phyloP scores from a whole-genome alignment of 108 stramenopile species.

The Nannochloropsis salina region DNA sequence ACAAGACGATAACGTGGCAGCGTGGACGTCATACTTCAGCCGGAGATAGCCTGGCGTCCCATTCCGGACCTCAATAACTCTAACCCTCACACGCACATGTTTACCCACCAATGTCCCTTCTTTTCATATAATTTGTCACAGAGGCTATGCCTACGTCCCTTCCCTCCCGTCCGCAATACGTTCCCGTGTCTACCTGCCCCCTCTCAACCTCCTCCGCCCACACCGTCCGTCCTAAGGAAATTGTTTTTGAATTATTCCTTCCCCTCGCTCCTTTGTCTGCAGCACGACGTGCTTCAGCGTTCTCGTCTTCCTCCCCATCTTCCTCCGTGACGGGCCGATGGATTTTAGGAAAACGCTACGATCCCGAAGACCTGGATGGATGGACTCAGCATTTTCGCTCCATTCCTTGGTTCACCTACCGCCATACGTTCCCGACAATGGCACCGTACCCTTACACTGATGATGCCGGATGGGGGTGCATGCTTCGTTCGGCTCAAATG shows the following conservation, averaged over 20 bases:
- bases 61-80: no score
- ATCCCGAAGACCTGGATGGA: neutral
- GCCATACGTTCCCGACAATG: slow-evolving; percentile 66
- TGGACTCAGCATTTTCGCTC: slow-evolving; percentile 23
- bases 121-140: no score
- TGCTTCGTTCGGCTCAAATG: slow-evolving; percentile 96
- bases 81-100: no score
- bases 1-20: no score
- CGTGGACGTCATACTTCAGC: no score
- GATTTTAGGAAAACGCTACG: slow-evolving; percentile 13
- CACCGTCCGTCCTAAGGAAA: neutral
- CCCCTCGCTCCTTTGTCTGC: neutral
- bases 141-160: neutral
- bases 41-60: no score
- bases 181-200: neutral
- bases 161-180: neutral
- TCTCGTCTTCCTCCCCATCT: neutral
- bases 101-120: no score
- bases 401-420: slow-evolving; percentile 56
- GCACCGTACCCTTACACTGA: slow-evolving; percentile 68
- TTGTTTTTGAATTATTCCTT: neutral
- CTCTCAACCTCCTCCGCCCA: neutral
- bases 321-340: neutral
- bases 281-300: neutral
- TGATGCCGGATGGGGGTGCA: slow-evolving; percentile 98